phyloP scores from a whole-genome alignment of 1,284 basidiomycete species.

The Ustilago bromivora region DNA sequence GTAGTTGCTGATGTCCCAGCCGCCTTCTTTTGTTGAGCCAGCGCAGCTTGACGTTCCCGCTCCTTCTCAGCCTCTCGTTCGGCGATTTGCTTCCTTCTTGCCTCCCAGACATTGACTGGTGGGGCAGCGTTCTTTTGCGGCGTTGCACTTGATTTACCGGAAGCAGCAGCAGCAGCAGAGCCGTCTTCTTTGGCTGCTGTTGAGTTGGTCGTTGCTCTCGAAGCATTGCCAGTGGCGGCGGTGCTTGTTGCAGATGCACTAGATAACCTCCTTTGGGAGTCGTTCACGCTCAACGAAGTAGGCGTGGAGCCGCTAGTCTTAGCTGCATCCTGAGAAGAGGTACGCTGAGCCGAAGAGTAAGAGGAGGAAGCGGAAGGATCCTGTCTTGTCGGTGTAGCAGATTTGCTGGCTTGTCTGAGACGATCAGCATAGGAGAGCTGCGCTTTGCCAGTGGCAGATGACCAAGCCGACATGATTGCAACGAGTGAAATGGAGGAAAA shows the following conservation, averaged over 20 bases:
- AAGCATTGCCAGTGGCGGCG: slow-evolving; percentile 5
- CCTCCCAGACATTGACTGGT: slow-evolving; percentile 58
- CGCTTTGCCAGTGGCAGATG: slow-evolving; percentile 52
- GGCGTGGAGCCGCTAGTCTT: slow-evolving; percentile 9
- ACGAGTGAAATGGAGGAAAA: neutral
- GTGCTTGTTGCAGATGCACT: slow-evolving; percentile 14
- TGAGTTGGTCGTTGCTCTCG: neutral
- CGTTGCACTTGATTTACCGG: neutral
- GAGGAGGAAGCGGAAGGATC: slow-evolving; percentile 10
- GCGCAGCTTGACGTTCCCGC: slow-evolving; percentile 21
- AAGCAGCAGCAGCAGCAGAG: slow-evolving; percentile 5
- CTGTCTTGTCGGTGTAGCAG: slow-evolving; percentile 17
- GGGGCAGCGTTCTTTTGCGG: slow-evolving; percentile 14
- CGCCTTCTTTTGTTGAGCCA: slow-evolving; percentile 26
- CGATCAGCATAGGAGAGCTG: slow-evolving; percentile 59
- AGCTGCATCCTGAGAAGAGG: neutral
- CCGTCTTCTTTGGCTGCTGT: slow-evolving; percentile 2
- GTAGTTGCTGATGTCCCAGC: slow-evolving; percentile 4
- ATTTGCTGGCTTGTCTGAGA: slow-evolving; percentile 47
- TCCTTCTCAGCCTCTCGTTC: slow-evolving; percentile 46
- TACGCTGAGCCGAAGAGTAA: slow-evolving; percentile 12
- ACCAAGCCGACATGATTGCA: slow-evolving; percentile 57
- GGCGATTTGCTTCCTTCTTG: slow-evolving; percentile 47
- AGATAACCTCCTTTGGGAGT: slow-evolving; percentile 12
- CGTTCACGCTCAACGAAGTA: slow-evolving; percentile 4